phyloP scores from a whole-genome alignment of 2,329 filamentous ascomycete genomes.

The Microsporum canis region DNA sequence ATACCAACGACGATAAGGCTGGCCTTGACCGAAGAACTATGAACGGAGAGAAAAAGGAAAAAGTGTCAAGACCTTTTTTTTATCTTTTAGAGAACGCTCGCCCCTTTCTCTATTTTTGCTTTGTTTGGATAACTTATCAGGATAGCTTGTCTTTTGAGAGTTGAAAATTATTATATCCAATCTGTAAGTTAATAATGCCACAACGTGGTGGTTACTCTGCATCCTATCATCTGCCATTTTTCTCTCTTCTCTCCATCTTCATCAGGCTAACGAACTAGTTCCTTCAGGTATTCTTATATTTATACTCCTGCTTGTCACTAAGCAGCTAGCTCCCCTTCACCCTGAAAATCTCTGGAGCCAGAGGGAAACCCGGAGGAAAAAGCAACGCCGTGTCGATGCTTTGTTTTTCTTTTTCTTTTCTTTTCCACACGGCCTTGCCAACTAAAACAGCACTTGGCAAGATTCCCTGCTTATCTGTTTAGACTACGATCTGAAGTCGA shows the following conservation, averaged over 20 bases:
- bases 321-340: neutral
- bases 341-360: neutral
- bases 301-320: neutral
- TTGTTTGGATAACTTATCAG: neutral
- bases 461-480: slow-evolving; percentile 4
- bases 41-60: neutral
- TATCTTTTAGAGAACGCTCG: neutral
- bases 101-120: neutral
- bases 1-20: neutral
- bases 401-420: neutral
- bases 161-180: too few relatives aligned
- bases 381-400: neutral
- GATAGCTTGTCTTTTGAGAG: too few relatives aligned
- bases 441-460: slow-evolving; percentile 1
- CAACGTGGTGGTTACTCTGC: slow-evolving; percentile 1
- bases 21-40: neutral
- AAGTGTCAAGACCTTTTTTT: neutral
- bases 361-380: neutral
- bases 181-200: neutral
- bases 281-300: too few relatives aligned
- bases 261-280: neutral
- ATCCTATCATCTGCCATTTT: neutral
- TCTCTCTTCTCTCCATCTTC: neutral
- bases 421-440: slow-evolving; percentile 1
- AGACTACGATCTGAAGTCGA: neutral